Conservation (phyloP, 2,329 filamentous ascomycete genomes). For the Pestalotiopsis sp. region DNA sequence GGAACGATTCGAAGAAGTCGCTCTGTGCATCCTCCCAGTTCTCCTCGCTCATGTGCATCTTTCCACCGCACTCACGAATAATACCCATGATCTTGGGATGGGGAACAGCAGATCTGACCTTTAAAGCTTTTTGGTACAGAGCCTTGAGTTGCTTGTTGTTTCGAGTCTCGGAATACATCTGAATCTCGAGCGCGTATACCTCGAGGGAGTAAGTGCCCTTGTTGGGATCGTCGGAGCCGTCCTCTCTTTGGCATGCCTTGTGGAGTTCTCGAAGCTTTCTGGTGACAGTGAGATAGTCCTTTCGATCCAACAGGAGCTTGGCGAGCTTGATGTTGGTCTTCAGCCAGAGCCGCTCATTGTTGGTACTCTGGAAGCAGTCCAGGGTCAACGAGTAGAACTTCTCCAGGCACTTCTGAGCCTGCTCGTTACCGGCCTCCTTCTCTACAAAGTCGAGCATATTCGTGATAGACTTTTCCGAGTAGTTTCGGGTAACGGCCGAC, state of each 20-base stretch:
- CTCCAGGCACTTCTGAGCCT: constrained; percentile 80
- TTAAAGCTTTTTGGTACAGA: constrained; percentile 86
- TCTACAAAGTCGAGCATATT: constrained; percentile 99
- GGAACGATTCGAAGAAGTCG: constrained; percentile 98
- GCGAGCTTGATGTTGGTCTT: constrained; percentile 98
- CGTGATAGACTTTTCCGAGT: constrained; percentile 99
- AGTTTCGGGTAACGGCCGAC: constrained; percentile 94
- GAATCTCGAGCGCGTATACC: constrained; percentile 95
- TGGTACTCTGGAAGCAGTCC: constrained; percentile 92
- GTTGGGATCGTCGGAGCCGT: constrained; percentile 86
- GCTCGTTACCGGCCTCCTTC: constrained; percentile 73
- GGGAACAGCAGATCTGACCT: constrained; percentile 93
- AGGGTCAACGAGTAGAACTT: constrained; percentile 93
- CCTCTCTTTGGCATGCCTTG: constrained; percentile 80
- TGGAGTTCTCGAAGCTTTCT: constrained; percentile 89
- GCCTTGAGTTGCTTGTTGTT: constrained; percentile 97
- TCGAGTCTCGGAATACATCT: constrained; percentile 95
- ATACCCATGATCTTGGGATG: constrained; percentile 99
- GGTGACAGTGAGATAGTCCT: constrained; percentile 77
- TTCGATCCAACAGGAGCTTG: constrained; percentile 86
- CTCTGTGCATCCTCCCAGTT: constrained; percentile 98
- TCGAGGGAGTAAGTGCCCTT: constrained; percentile 97
- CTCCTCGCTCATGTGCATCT: constrained; percentile 99
- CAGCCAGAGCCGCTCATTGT: constrained; percentile 95
- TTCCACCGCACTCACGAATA: constrained; percentile 96